Percentiles rank a stretch among this genome's conserved stretches.
phyloP scores from a whole-genome alignment of 305 asterid genomes.

The Lippia alba region DNA sequence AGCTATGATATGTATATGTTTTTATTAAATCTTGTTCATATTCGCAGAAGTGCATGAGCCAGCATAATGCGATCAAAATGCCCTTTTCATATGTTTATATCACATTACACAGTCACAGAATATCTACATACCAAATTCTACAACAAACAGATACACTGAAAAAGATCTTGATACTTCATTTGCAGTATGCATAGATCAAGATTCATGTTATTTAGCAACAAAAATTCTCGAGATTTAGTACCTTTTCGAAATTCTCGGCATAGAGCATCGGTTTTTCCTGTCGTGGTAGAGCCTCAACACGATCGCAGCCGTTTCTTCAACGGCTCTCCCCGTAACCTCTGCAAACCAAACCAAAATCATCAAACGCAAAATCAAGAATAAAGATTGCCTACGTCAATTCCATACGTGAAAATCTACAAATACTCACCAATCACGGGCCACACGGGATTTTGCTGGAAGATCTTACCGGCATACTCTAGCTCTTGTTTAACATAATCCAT shows the following conservation, averaged over 20 bases:
- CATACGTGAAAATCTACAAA: not conserved
- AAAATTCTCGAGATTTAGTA: conserved; percentile 46
- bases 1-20: conserved; percentile 26
- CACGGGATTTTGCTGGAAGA: conserved; percentile 71
- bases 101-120: not conserved
- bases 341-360: conserved; percentile 43
- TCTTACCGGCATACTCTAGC: conserved; percentile 67
- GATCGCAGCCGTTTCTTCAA: conserved; percentile 93
- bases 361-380: not conserved
- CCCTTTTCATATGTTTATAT: no score
- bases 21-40: conserved; percentile 15
- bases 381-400: not conserved
- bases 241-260: conserved; percentile 91
- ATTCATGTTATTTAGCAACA: conserved; percentile 11
- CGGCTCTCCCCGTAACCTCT: conserved; percentile 85
- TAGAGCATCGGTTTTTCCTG: conserved; percentile 81
- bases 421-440: conserved; percentile 86
- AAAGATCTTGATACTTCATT: not conserved
- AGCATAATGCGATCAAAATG: not conserved
- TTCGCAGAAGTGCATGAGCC: conserved; percentile 20
- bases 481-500: conserved; percentile 71
- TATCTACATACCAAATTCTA: no score
- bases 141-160: not conserved
- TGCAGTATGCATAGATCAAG: not conserved
- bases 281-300: conserved; percentile 86